Conservation (phyloP, 495 filamentous ascomycete species). For the Aspergillus homomorphus region DNA sequence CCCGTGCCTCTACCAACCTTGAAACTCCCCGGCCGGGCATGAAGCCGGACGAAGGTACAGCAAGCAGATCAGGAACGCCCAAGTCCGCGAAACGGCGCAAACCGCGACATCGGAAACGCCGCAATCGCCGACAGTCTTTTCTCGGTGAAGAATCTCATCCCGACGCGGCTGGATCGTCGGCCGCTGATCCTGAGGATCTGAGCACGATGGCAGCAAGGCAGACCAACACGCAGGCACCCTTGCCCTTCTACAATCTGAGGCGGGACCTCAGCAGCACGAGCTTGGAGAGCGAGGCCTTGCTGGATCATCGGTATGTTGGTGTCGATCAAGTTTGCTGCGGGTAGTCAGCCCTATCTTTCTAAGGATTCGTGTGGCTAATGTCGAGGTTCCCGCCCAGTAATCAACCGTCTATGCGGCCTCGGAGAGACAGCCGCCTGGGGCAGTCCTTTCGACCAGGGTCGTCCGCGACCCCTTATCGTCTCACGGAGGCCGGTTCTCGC, state of each 20-base stretch:
- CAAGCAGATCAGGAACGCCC: constrained; percentile 20
- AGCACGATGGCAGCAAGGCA: constrained; percentile 30
- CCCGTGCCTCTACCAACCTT: constrained; percentile 3
- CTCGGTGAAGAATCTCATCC: constrained; percentile 31
- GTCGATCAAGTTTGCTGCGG: background rate
- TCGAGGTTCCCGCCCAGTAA: constrained; percentile 44
- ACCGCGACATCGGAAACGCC: constrained; percentile 39
- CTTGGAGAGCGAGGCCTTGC: constrained; percentile 72
- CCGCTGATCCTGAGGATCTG: constrained; percentile 22
- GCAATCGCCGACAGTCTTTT: constrained; percentile 42
- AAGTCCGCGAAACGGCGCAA: constrained; percentile 39
- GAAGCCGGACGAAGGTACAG: constrained; percentile 21
- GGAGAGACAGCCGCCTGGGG: constrained; percentile 57
- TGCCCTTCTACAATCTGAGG: constrained; percentile 57
- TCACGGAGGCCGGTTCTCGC: constrained; percentile 25
- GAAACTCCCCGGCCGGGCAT: constrained; percentile 19
- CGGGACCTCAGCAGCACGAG: constrained; percentile 72
- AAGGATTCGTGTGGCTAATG: constrained; percentile 9
- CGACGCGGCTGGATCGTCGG: constrained; percentile 16
- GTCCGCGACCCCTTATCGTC: constrained; percentile 26
- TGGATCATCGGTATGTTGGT: constrained; percentile 69
- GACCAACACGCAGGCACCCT: constrained; percentile 26
- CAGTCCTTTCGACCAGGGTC: constrained; percentile 48
- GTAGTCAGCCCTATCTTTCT: background rate
- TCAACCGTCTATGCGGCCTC: constrained; percentile 66